phyloP scores from a whole-genome alignment of 441 rosid species.

The Hypseocharis bilobata region DNA sequence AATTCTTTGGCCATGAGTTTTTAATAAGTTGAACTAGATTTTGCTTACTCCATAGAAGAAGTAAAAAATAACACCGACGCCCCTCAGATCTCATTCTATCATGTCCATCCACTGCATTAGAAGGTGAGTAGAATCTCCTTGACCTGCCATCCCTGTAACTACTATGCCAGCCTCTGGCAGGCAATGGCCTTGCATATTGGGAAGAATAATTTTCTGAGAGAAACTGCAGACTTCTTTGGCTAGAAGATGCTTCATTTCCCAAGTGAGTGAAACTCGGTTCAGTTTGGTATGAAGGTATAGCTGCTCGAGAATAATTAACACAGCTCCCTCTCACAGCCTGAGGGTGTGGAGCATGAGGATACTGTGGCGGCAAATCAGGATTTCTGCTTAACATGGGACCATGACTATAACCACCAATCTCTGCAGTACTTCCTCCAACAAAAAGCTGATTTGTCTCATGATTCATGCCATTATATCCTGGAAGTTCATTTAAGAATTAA shows the following conservation, averaged over 20 bases:
- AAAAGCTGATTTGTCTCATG: conserved; percentile 20
- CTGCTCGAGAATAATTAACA: conserved; percentile 15
- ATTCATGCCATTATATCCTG: conserved; percentile 20
- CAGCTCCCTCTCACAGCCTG: conserved; percentile 11
- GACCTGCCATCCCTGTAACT: conserved; percentile 24
- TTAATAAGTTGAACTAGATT: not conserved
- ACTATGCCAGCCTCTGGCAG: conserved; percentile 23
- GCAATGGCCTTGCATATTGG: conserved; percentile 21
- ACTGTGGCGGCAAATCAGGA: conserved; percentile 17
- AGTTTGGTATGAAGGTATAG: conserved; percentile 17
- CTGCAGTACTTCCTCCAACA: conserved; percentile 21
- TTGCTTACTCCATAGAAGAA: not conserved
- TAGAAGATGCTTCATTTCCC: conserved; percentile 16
- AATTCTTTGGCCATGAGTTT: not conserved
- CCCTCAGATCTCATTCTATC: conserved; percentile 26
- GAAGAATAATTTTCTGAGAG: conserved; percentile 20
- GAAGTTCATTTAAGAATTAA: conserved; percentile 6
- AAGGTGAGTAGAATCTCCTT: conserved; percentile 19
- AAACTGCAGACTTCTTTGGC: conserved; percentile 15
- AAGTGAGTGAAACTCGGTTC: conserved; percentile 8
- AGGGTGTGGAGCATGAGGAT: conserved; percentile 12
- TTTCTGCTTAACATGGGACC: conserved; percentile 25
- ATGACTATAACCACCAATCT: conserved; percentile 9
- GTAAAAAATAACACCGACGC: not conserved
- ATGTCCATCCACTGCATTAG: conserved; percentile 19